phyloP scores from a whole-genome alignment of 306 rosid genomes.

The Crotalaria pallida region DNA sequence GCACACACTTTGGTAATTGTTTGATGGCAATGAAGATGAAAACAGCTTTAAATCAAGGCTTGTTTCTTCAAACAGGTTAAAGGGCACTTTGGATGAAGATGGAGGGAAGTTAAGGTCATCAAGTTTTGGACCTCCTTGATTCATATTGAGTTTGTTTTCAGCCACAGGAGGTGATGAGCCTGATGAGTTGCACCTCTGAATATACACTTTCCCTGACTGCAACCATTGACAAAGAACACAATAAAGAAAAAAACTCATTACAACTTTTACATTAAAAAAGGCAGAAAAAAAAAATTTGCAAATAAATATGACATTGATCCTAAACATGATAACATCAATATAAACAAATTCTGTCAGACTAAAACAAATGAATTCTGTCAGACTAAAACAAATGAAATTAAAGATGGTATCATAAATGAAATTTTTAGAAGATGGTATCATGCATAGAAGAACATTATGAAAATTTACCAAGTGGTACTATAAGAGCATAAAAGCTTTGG shows the following conservation, averaged over 20 bases:
- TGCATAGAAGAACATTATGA: neutral
- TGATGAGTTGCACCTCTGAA: constrained; percentile 53
- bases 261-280: neutral
- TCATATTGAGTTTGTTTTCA: constrained; percentile 36
- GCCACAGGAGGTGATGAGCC: constrained; percentile 27
- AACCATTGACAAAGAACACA: neutral
- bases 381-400: neutral
- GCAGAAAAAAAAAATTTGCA: no score
- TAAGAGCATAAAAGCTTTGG: neutral
- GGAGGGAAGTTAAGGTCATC: constrained; percentile 78
- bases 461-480: neutral
- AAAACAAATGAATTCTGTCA: neutral
- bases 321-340: neutral
- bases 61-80: constrained; percentile 67
- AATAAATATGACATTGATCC: neutral
- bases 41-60: constrained; percentile 59
- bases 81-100: constrained; percentile 41
- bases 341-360: neutral
- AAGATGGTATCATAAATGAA: neutral
- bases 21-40: constrained; percentile 43
- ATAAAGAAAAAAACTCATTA: neutral
- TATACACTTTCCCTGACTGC: constrained; percentile 93
- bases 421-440: neutral
- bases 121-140: constrained; percentile 41
- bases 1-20: constrained; percentile 74